Conservation (phyloP, 2,329 filamentous ascomycete species). For the Apiospora aurea region DNA sequence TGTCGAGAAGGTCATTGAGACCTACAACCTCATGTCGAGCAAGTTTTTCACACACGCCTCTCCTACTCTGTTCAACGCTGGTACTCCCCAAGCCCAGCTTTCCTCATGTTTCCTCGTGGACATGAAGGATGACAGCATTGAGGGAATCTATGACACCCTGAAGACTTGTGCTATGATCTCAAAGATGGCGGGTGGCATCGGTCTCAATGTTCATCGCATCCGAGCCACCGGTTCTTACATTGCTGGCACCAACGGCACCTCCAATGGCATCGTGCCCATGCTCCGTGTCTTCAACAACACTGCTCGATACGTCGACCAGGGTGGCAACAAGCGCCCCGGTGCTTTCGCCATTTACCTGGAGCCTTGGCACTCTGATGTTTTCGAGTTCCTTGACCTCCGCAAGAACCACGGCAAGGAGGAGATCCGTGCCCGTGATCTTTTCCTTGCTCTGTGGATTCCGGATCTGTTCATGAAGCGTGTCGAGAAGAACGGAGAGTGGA, state of each 20-base stretch:
- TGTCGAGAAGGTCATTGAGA: slow-evolving; percentile 94
- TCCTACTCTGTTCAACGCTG: slow-evolving; percentile 96
- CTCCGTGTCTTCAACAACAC: slow-evolving; percentile 99
- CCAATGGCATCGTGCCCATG: slow-evolving; percentile 97
- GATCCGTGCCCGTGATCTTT: slow-evolving; percentile 93
- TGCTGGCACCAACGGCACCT: slow-evolving; percentile 96
- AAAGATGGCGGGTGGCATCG: slow-evolving; percentile 98
- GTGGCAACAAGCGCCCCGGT: slow-evolving; percentile 98
- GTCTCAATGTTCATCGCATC: slow-evolving; percentile 95
- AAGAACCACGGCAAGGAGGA: slow-evolving; percentile 99
- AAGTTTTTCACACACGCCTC: slow-evolving; percentile 99
- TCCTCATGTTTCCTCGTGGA: slow-evolving; percentile 99
- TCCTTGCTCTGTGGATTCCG: slow-evolving; percentile 97
- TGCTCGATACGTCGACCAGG: slow-evolving; percentile 96
- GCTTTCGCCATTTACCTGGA: slow-evolving; percentile 99
- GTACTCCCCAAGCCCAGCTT: slow-evolving; percentile 91
- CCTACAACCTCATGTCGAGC: slow-evolving; percentile 98
- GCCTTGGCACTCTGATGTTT: slow-evolving; percentile 98
- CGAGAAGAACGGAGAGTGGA: slow-evolving; percentile 96
- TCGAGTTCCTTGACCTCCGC: slow-evolving; percentile 94
- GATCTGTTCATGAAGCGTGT: slow-evolving; percentile 99
- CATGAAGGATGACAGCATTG: slow-evolving; percentile 99
- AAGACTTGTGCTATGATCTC: slow-evolving; percentile 99
- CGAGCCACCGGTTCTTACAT: slow-evolving; percentile 98
- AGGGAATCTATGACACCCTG: slow-evolving; percentile 98